Conservation (phyloP, 148 eudicot species). For the Rhododendron henanense region DNA sequence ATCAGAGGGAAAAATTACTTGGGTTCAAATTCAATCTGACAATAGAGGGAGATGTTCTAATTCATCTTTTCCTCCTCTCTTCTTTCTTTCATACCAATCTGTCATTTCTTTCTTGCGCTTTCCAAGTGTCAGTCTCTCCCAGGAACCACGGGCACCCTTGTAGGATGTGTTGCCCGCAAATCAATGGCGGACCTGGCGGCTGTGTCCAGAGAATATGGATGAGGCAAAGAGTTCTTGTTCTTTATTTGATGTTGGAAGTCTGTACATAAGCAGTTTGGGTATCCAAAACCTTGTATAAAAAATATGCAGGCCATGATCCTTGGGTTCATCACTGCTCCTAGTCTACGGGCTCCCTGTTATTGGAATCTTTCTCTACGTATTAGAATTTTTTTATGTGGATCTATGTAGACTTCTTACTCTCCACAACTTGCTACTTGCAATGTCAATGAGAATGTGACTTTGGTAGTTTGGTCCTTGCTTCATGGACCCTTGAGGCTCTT, state of each 20-base stretch:
- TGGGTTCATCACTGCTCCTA: not conserved
- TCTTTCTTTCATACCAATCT: not conserved
- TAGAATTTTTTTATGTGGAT: not conserved
- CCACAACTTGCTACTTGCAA: not conserved
- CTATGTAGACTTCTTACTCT: not conserved
- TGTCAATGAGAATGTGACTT: not conserved
- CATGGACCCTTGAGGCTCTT: not conserved
- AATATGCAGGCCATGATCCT: not conserved
- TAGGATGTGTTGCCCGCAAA: not conserved
- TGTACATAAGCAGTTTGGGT: not conserved
- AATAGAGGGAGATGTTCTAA: not conserved
- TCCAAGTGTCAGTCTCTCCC: not conserved
- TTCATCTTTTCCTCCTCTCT: not conserved
- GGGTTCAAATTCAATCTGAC: not conserved
- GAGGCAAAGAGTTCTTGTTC: not conserved
- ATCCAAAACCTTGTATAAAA: not conserved
- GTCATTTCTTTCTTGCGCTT: not conserved
- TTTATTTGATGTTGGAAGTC: not conserved
- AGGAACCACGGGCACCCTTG: not conserved
- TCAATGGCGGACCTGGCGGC: not conserved
- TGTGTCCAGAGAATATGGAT: not conserved
- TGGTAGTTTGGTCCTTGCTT: not conserved
- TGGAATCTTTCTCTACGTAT: not conserved
- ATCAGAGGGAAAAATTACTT: not conserved
- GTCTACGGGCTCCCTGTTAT: not conserved